Conservation (phyloP, 768 basidiomycete species). For the Tylopilus rubrobrunneus region DNA sequence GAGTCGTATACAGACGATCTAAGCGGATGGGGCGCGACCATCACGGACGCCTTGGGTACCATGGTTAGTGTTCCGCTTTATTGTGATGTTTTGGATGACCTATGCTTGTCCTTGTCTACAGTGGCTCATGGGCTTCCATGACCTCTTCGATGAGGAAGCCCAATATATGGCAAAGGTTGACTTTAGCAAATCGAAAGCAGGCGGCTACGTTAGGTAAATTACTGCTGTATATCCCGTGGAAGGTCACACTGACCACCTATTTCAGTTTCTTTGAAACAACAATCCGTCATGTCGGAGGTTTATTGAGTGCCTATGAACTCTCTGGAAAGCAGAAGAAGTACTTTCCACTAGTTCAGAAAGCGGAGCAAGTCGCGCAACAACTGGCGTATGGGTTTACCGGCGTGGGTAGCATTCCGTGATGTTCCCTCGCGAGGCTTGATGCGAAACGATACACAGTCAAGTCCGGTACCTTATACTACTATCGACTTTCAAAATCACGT, state of each 20-base stretch:
- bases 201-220: conserved; percentile 42
- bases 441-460: conserved; percentile 21
- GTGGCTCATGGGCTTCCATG: conserved; percentile 60
- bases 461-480: conserved; percentile 34
- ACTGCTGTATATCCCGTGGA: neutral
- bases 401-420: conserved; percentile 32
- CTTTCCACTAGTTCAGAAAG: conserved; percentile 53
- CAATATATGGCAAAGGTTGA: conserved; percentile 50
- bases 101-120: conserved; percentile 17
- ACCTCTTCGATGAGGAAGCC: conserved; percentile 54
- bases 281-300: conserved; percentile 67
- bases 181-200: conserved; percentile 43
- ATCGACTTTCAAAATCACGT: conserved; percentile 37
- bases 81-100: neutral
- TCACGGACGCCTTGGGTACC: conserved; percentile 59
- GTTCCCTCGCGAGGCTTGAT: neutral
- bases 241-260: neutral
- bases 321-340: conserved; percentile 42
- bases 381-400: conserved; percentile 58
- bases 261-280: conserved; percentile 63
- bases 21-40: conserved; percentile 54
- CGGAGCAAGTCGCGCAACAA: conserved; percentile 60
- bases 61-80: conserved; percentile 40
- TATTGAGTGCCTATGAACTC: conserved; percentile 67
- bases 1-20: conserved; percentile 35